Evolutionary conservation across 768 basidiomycete genomes (phyloP), one percentile per base, ranked within the genome.

Genomic region (Lyophyllum decastes): DNA sequence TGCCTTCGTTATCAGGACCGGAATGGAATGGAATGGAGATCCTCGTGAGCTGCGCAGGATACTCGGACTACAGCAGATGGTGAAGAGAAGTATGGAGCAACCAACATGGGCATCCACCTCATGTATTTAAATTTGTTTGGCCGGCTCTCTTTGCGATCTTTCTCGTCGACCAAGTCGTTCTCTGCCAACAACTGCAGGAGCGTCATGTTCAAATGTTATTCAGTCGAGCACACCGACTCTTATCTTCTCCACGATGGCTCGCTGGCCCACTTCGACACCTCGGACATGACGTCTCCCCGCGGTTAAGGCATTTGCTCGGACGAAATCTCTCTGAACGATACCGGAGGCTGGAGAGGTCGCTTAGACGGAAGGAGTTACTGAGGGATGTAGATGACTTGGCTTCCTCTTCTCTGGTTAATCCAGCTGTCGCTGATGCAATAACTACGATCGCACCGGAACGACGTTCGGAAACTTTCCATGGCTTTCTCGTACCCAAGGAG

Each of bases 271-370:
- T 19, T 57, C 55, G 53, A 34, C 40, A 57, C 30, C 22, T 54
- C 35, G 27, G 53, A 48, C 51, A 61, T 34, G 41, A 47, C 40
- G 66, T 57, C 17, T 58, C 65, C 26, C 55, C 61, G 34, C 65
- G 60, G 43, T 35, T 61, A 46, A 66, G 70, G 54, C 55, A 64
- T 21, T 66, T 70, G 8, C 85, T 82, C 44, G 87, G 85, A 0
- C 83, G 80, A 65, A 87, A 89, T 64, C 78, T 90, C 4, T 78
- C 83, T 0, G 74, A 80, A 3, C 80, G 86, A 14, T 86, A 83
- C 60, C 67, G 67, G 5, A 72, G 76, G n/a, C 76, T 91, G 0
- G 88, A 88, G 64, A 79, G 76, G 54, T 76, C 78, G 1, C 61
- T 84, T 7, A 70, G 80, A 35, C 76, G 76, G 26, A 85, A 81